Conservation (phyloP, 192 early-diverging fungal species). For the Chytriomyces confervae region DNA sequence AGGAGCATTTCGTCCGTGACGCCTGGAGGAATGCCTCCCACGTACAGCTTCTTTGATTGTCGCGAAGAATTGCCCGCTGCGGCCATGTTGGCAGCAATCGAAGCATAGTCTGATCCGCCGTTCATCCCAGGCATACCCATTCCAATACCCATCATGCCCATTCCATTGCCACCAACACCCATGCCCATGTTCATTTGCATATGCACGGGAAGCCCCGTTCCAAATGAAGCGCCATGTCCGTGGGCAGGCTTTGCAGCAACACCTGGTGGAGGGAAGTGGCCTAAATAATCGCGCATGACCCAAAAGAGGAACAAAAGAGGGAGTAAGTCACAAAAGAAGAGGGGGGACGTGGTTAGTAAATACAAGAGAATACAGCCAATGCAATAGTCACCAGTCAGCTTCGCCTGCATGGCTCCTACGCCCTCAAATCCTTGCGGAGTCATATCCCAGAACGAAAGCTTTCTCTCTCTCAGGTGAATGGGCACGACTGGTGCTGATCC, state of each 20-base stretch:
- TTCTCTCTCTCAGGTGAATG: slow-evolving; percentile 75
- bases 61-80: slow-evolving; percentile 64
- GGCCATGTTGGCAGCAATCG: slow-evolving; percentile 56
- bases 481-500: slow-evolving; percentile 55
- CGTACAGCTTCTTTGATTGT: slow-evolving; percentile 87
- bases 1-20: slow-evolving; percentile 73
- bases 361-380: slow-evolving; percentile 12
- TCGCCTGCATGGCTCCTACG: slow-evolving; percentile 84
- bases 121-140: not conserved
- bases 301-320: too few species aligned
- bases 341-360: too few species aligned
- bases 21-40: slow-evolving; percentile 82
- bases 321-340: too few species aligned
- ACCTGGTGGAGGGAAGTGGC: slow-evolving; percentile 79
- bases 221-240: slow-evolving; percentile 35
- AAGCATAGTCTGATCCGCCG: slow-evolving; percentile 48
- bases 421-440: slow-evolving; percentile 88
- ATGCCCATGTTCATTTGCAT: not conserved
- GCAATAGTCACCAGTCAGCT: slow-evolving; percentile 72
- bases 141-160: not conserved
- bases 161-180: not conserved
- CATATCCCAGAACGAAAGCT: slow-evolving; percentile 92
- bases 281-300: slow-evolving; percentile 37
- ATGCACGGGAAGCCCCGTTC: slow-evolving; percentile 13
- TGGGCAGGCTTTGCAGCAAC: slow-evolving; percentile 38